Conservation (phyloP, 2,329 filamentous ascomycete species). For the Endoconidiophora laricicola region DNA sequence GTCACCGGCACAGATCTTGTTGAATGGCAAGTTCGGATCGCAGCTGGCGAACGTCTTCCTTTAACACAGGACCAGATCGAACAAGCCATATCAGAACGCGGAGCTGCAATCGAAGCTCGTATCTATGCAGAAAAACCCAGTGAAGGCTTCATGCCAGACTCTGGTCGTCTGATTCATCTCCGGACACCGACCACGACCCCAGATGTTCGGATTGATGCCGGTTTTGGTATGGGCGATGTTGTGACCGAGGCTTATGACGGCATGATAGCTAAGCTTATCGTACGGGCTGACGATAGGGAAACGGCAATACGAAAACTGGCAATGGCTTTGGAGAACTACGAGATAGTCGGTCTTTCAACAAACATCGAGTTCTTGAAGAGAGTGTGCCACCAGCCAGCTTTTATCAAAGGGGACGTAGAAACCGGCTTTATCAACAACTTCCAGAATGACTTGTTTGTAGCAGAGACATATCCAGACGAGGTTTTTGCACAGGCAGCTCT, state of each 20-base stretch:
- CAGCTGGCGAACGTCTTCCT: conserved; percentile 39
- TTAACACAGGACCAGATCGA: conserved; percentile 50
- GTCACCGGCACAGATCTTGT: conserved; percentile 61
- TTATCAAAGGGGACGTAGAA: conserved; percentile 76
- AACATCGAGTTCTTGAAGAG: conserved; percentile 95
- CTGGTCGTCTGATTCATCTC: conserved; percentile 72
- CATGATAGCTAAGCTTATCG: conserved; percentile 97
- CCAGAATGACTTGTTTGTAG: conserved; percentile 58
- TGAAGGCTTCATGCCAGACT: conserved; percentile 85
- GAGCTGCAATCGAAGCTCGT: conserved; percentile 84
- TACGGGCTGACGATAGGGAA: conserved; percentile 61
- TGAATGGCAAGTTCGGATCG: conserved; percentile 82
- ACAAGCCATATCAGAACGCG: conserved; percentile 52
- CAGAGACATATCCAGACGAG: conserved; percentile 46
- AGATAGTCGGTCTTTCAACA: conserved; percentile 81
- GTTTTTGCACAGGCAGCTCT: conserved; percentile 77
- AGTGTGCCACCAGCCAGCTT: conserved; percentile 64
- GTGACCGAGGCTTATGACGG: conserved; percentile 93
- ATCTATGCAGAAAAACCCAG: conserved; percentile 95
- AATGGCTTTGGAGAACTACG: conserved; percentile 68
- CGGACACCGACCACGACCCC: conserved; percentile 51
- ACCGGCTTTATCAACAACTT: conserved; percentile 94
- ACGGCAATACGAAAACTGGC: conserved; percentile 71
- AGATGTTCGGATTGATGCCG: conserved; percentile 79
- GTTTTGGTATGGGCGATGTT: conserved; percentile 79